A percentile compares a stretch with the other conserved stretches of the same genome.
Conservation (phyloP, 371 early-diverging fungal genomes). For the Mortierella sp. region DNA sequence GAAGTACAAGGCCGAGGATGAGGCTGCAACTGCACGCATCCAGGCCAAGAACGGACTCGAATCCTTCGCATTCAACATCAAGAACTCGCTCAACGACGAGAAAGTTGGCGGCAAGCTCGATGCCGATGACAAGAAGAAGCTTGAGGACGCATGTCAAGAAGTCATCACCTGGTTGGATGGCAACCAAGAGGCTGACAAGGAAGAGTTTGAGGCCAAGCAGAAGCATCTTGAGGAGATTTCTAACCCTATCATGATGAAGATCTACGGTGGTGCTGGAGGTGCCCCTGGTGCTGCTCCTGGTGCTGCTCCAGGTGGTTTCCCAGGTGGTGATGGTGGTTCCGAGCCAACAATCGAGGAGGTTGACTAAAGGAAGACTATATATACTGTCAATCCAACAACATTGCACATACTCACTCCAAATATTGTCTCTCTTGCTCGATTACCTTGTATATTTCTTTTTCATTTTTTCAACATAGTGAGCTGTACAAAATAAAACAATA, state of each 20-base stretch:
- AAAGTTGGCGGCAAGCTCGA: conserved; percentile 87
- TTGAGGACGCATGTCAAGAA: conserved; percentile 85
- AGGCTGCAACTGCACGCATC: conserved; percentile 89
- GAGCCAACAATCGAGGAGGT: conserved; percentile 90
- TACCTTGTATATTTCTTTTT: conserved; percentile 29
- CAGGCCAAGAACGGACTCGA: conserved; percentile 93
- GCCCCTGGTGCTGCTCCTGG: conserved; percentile 70
- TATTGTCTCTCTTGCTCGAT: neutral
- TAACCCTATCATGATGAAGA: conserved; percentile 96
- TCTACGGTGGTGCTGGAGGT: conserved; percentile 85
- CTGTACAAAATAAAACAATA: conserved; percentile 3
- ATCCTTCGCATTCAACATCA: conserved; percentile 94
- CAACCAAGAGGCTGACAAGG: conserved; percentile 92
- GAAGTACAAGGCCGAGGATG: conserved; percentile 97
- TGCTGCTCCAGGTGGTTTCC: conserved; percentile 73
- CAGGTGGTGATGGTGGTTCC: conserved; percentile 65
- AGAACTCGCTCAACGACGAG: conserved; percentile 89
- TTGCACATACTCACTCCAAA: neutral
- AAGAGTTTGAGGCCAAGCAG: conserved; percentile 93
- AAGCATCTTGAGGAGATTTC: conserved; percentile 95
- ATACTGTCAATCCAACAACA: neutral
- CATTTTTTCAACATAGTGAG: neutral
- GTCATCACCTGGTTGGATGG: conserved; percentile 91
- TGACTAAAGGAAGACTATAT: conserved; percentile 60
- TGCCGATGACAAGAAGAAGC: conserved; percentile 87